Evolutionary conservation across 108 stramenopile species (phyloP), one percentile per base, ranked within the genome.

Genomic region (Cyclostephanos invisitatus): DNA sequence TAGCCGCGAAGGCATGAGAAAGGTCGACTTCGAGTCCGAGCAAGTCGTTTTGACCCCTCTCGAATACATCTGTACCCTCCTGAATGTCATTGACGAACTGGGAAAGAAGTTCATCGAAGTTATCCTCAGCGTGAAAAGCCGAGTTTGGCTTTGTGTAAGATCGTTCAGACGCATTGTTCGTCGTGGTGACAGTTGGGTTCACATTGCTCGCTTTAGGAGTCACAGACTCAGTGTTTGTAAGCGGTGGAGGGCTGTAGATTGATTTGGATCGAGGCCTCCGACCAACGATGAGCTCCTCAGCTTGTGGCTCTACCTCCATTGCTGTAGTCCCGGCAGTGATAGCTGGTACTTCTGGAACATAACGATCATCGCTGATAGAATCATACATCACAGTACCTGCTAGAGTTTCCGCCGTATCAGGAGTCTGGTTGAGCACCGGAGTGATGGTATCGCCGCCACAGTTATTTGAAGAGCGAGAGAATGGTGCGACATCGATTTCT

Each of bases 161-260:
- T 35, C 55, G 48, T 18, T 27, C 11, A 14, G 27, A 29, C 37
- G 18, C 38, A 27, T 57, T 14, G 11, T 35, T 27, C 25, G 62
- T 35, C 20, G 62, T 68, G 2, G 44, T 7, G 14, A 35, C 40
- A 17, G 40, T 65, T 46, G 48, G 29, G 29, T 75, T 67, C 28
- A 72, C 18, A 37, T 78, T 78, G 51, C 78, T 72, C 17, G 61
- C 70, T 59, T 78, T 78, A 37, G 78, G 78, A 48, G 78, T 72
- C 3, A 50, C 29, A 58, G 61, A 62, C 25, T 69, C 44, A 7
- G 14, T 25, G 22, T 64, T 67, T 12, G 12, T 53, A 0, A 51
- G 37, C 12, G 66, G 66, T 62, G 67, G 49, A 14, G 71, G 78
- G 50, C 78, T 78, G 61, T 47, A 58, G 46, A 69, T 57, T 3